Evolutionary conservation across 257 asterid genomes (phyloP).

Genomic region (Solanum virginianum): DNA sequence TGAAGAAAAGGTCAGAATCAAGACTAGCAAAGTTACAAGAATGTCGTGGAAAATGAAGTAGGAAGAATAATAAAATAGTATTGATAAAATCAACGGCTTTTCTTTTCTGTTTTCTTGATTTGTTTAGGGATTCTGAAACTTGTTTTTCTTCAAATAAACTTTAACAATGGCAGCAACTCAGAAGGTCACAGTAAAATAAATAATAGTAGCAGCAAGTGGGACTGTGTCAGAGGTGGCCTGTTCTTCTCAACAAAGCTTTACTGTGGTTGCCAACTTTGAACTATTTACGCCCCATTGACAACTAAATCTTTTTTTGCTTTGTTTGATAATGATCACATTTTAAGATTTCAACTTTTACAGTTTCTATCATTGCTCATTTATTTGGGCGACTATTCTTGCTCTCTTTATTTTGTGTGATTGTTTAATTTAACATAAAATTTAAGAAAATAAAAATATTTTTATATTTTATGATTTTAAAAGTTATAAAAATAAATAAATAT

Average conservation of each 20-base stretch:
- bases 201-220: not conserved
- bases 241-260: not conserved
- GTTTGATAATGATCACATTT: not conserved
- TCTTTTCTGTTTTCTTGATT: not conserved
- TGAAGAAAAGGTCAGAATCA: not conserved
- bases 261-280: not conserved
- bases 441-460: too few relatives aligned
- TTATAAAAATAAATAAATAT: too few relatives aligned
- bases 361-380: not conserved
- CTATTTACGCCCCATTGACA: not conserved
- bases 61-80: too few relatives aligned
- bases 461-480: too few relatives aligned
- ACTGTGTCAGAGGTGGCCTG: not conserved
- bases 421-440: not conserved
- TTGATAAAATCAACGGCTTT: not conserved
- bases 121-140: not conserved
- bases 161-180: not conserved
- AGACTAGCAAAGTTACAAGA: not conserved
- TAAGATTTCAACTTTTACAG: not conserved
- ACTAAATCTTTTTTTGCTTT: not conserved
- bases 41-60: not conserved
- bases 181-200: not conserved
- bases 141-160: not conserved
- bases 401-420: too few relatives aligned
- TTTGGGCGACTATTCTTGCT: not conserved